Evolutionary conservation across 768 basidiomycete species (phyloP), one percentile per base, ranked within the genome.

Genomic region (Albatrellus ellisii): DNA sequence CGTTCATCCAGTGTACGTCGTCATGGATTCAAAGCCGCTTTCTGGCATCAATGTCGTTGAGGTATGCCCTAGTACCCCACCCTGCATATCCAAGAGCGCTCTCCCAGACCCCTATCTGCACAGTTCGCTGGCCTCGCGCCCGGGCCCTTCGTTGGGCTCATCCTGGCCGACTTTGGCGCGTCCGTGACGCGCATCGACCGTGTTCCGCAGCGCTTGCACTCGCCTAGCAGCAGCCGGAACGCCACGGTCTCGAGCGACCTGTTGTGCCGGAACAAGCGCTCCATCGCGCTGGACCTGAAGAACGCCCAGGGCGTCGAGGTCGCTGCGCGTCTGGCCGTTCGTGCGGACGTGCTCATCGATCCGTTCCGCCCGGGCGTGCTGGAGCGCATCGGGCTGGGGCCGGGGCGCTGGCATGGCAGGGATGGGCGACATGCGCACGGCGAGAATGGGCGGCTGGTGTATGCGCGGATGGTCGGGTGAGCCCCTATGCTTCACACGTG

Each of bases 111-210:
- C 15, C 21, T 36, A 24, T 22, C 4, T 41, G 25, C 15, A 12
- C 29, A 88, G 81, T 85, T 88, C 53, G 85, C 78, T 21, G 86
- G 85, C 24, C 67, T 89, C 21, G 86, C 85, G 3, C 86, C 86
- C 1, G 85, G 74, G 0, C 85, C 86, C 0, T 88, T 84, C 50
- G 75, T 82, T 7, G 83, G 82, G 22, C 67, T 88, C 32, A 55
- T 88, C 34, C 69, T 90, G 26, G 77, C 84, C 2, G 85, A 88
- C 59, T 77, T 79, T 51, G 85, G 86, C 3, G 86, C 85, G 26
- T 69, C 69, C 35, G 85, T 89, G 29, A 71, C 72, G 15, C 77
- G 86, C 24, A 66, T 90, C 39, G 86, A 90, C 64, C 67, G 69
- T 36, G 73, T 73, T 25, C n/a, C 60, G 59, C 5, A 58, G 5